A percentile compares a stretch with the other conserved stretches of the same genome.
phyloP scores from a whole-genome alignment of 2,329 filamentous ascomycete genomes.

The Diplodia corticola region DNA sequence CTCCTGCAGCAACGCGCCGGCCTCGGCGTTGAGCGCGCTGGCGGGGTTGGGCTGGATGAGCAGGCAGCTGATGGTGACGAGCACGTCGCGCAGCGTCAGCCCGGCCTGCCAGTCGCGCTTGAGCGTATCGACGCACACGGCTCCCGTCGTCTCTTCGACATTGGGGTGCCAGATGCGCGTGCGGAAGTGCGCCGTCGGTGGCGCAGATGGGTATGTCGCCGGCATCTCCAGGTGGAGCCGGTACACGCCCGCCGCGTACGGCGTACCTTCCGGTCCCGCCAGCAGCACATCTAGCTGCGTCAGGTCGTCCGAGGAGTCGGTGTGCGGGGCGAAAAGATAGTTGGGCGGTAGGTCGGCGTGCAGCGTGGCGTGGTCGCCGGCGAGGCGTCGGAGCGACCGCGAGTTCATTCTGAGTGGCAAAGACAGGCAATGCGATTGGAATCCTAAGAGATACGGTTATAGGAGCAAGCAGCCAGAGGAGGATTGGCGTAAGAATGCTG shows the following conservation, averaged over 20 bases:
- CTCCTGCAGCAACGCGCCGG: conserved; percentile 59
- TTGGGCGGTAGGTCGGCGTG: conserved; percentile 60
- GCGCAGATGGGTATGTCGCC: conserved; percentile 53
- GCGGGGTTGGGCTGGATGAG: conserved; percentile 65
- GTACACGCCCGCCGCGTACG: conserved; percentile 61
- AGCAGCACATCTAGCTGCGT: conserved; percentile 60
- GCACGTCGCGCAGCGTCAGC: conserved; percentile 60
- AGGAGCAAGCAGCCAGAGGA: not conserved
- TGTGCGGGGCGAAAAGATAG: conserved; percentile 56
- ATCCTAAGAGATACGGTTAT: not conserved
- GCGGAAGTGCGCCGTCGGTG: conserved; percentile 60
- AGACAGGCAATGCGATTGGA: not conserved
- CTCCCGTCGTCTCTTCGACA: conserved; percentile 62
- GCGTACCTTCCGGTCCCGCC: conserved; percentile 60
- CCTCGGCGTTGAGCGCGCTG: conserved; percentile 62
- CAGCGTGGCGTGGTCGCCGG: conserved; percentile 59
- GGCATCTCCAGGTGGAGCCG: conserved; percentile 61
- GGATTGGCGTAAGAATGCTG: not conserved
- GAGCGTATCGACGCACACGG: conserved; percentile 64
- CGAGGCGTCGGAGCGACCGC: conserved; percentile 57
- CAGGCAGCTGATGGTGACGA: conserved; percentile 61
- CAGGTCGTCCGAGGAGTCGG: conserved; percentile 45
- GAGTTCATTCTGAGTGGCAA: conserved; percentile 38
- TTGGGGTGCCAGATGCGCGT: conserved; percentile 67
- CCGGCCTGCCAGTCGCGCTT: conserved; percentile 63